Conservation (phyloP, 371 early-diverging fungal genomes). For the Mucor circinelloides region DNA sequence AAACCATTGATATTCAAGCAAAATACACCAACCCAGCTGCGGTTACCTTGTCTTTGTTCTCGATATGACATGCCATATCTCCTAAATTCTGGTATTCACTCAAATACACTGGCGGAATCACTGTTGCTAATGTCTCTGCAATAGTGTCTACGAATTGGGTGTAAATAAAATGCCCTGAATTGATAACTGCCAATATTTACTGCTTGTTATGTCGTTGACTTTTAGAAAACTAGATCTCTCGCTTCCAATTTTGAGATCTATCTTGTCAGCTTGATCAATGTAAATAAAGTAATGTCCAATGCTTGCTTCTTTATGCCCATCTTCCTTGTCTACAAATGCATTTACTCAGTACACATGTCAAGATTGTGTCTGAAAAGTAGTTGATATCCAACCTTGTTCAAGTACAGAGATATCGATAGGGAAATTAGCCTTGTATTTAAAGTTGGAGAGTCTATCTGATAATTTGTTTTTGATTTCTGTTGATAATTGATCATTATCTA, state of each 20-base stretch:
- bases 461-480: constrained; percentile 10
- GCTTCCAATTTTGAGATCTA: constrained; percentile 24
- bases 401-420: constrained; percentile 11
- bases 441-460: background rate
- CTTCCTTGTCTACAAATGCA: background rate
- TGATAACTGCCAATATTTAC: background rate
- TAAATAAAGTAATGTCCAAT: constrained; percentile 33
- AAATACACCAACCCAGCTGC: background rate
- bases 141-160: background rate
- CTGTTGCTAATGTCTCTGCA: constrained; percentile 1
- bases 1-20: background rate
- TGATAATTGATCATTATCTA: background rate
- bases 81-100: constrained; percentile 14
- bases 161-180: background rate
- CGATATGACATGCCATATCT: constrained; percentile 18
- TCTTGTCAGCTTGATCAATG: constrained; percentile 8
- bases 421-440: constrained; percentile 11
- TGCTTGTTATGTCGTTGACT: constrained; percentile 8
- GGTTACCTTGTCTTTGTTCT: constrained; percentile 24
- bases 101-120: constrained; percentile 24
- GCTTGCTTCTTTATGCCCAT: constrained; percentile 12
- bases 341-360: background rate
- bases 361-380: background rate
- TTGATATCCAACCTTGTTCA: background rate
- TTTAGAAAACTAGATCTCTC: constrained; percentile 25